Evolutionary conservation across 2,329 filamentous ascomycete species (phyloP).

Genomic region (Aspergillus sp.): DNA sequence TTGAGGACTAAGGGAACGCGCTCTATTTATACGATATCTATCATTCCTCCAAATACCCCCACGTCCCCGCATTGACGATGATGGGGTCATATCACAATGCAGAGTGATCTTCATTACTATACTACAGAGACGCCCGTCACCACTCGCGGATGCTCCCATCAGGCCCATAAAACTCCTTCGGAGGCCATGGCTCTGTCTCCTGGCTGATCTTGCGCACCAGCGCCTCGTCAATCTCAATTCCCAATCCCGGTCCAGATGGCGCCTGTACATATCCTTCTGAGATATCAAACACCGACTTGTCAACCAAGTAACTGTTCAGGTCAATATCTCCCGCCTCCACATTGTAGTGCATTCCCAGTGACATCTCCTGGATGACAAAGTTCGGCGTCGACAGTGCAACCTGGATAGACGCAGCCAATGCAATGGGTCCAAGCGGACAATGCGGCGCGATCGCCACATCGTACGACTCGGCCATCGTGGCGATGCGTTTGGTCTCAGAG

Average conservation of each 20-base stretch:
- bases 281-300: constrained; percentile 56
- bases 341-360: constrained; percentile 77
- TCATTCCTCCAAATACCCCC: neutral
- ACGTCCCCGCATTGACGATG: constrained; percentile 4
- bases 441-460: constrained; percentile 73
- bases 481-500: constrained; percentile 67
- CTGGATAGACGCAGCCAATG: constrained; percentile 68
- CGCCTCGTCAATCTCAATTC: constrained; percentile 66
- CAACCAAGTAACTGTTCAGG: constrained; percentile 55
- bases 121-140: neutral
- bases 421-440: constrained; percentile 71
- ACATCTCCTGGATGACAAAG: constrained; percentile 77
- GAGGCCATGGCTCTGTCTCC: constrained; percentile 5
- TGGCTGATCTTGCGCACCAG: constrained; percentile 57
- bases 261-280: constrained; percentile 3
- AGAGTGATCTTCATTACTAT: too few species aligned
- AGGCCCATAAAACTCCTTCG: constrained; percentile 12
- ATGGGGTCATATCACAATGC: neutral
- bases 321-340: constrained; percentile 39
- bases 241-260: constrained; percentile 50
- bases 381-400: constrained; percentile 63
- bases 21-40: neutral
- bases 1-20: neutral
- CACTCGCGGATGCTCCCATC: constrained; percentile 13
- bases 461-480: constrained; percentile 69